These are phyloP conservation scores for Immersiporthe knoxdaviesiana DNA, from an alignment of 2,329 filamentous ascomycete genomes.

Conservation along the genomic window DNA sequence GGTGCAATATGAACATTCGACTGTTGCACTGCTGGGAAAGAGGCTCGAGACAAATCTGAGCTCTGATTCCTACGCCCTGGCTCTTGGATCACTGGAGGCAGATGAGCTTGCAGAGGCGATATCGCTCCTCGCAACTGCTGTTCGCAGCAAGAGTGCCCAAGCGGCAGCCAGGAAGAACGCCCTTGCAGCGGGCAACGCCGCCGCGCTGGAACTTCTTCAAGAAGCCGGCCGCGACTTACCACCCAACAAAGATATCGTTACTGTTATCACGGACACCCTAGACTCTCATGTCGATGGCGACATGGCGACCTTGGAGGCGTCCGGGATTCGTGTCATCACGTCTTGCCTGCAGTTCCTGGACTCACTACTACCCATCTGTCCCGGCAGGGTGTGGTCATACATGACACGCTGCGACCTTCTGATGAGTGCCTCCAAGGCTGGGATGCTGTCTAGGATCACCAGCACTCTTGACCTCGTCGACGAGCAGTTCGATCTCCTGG, in stretches of 20 bases:
- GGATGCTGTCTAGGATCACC: conserved; percentile 76
- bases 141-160: conserved; percentile 56
- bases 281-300: conserved; percentile 69
- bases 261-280: conserved; percentile 81
- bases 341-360: conserved; percentile 82
- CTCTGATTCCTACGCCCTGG: conserved; percentile 57
- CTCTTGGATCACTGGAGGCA: conserved; percentile 56
- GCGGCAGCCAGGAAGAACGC: conserved; percentile 29
- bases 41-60: conserved; percentile 70
- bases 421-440: conserved; percentile 73
- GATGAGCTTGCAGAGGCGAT: conserved; percentile 75
- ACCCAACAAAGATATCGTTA: conserved; percentile 74
- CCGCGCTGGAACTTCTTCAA: conserved; percentile 55
- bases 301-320: conserved; percentile 58
- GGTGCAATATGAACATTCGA: conserved; percentile 79
- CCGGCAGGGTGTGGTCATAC: conserved; percentile 88
- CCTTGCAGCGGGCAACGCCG: conserved; percentile 33
- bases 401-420: conserved; percentile 81
- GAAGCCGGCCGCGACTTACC: conserved; percentile 60
- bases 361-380: conserved; percentile 72
- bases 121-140: conserved; percentile 70
- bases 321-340: conserved; percentile 66
- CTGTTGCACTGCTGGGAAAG: conserved; percentile 77
- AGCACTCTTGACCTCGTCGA: conserved; percentile 80
- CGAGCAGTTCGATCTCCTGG: conserved; percentile 77